Percentiles rank a stretch among this genome's conserved stretches.
These are phyloP conservation scores for Dictyostelium capitatum DNA, from an alignment of 78 protist species.

Conservation along the genomic window DNA sequence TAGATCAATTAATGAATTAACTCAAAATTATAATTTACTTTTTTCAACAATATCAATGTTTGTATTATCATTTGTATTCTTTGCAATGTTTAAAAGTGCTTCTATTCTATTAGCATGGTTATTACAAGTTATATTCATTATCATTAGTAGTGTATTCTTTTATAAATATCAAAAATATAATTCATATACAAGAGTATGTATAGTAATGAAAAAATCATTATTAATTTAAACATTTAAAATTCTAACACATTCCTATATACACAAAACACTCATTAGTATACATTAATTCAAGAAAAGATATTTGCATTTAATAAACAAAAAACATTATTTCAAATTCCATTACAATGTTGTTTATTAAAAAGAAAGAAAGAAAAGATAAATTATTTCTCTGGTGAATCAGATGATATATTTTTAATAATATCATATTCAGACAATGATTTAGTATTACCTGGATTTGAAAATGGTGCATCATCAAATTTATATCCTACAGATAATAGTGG, in stretches of 20 bases:
- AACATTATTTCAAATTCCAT: neutral
- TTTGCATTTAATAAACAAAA: neutral
- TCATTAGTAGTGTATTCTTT: neutral
- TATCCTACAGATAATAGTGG: neutral
- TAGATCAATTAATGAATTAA: neutral
- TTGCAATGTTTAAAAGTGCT: neutral
- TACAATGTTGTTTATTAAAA: neutral
- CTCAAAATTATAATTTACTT: neutral
- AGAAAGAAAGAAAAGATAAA: slow-evolving; percentile 4
- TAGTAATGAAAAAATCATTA: too few species aligned
- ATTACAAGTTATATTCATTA: neutral
- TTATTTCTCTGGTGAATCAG: neutral
- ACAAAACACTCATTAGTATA: neutral
- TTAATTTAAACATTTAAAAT: too few species aligned
- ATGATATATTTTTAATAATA: neutral
- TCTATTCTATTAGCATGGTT: neutral
- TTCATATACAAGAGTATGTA: slow-evolving; percentile 5
- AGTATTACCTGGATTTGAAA: neutral
- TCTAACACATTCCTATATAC: neutral
- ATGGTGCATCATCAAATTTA: neutral
- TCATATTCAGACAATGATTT: neutral
- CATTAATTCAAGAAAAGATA: slow-evolving; percentile 1
- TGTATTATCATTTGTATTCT: neutral
- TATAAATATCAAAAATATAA: slow-evolving; percentile 15
- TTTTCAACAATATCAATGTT: neutral